These are phyloP conservation scores for Suillus paluster DNA, from an alignment of 768 basidiomycete species.

Conservation along the genomic window DNA sequence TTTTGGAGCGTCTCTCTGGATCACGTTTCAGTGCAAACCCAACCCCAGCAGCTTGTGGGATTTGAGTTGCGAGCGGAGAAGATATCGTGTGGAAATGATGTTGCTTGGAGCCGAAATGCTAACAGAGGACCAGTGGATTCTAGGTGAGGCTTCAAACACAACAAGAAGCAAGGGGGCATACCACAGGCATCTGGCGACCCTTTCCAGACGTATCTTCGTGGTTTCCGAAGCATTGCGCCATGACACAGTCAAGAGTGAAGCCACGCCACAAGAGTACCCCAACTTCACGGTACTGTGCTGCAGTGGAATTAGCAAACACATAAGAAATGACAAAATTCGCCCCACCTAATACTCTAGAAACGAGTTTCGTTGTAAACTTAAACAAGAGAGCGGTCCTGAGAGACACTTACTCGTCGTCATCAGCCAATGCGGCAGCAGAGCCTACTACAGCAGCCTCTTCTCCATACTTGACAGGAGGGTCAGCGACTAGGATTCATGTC, in stretches of 20 bases:
- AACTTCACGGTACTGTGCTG: constrained; percentile 92
- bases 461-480: constrained; percentile 58
- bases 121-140: constrained; percentile 10
- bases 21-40: constrained; percentile 87
- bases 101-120: constrained; percentile 86
- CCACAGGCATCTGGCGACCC: constrained; percentile 94
- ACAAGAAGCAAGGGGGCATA: constrained; percentile 37
- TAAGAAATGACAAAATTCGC: background rate
- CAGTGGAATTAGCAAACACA: constrained; percentile 2
- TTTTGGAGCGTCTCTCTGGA: constrained; percentile 64
- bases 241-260: constrained; percentile 76
- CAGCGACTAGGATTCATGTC: constrained; percentile 5
- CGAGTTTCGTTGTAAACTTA: constrained; percentile 13
- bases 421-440: constrained; percentile 82
- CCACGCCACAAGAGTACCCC: constrained; percentile 91
- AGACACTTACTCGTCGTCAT: constrained; percentile 78
- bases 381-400: background rate
- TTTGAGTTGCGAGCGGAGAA: constrained; percentile 91
- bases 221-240: constrained; percentile 94
- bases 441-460: constrained; percentile 93
- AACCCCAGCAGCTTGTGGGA: constrained; percentile 93
- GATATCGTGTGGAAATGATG: constrained; percentile 95
- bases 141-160: background rate
- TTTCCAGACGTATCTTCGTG: constrained; percentile 79
- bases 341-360: constrained; percentile 71